phyloP scores from a whole-genome alignment of 83 land plant species.

The Larix sibirica region DNA sequence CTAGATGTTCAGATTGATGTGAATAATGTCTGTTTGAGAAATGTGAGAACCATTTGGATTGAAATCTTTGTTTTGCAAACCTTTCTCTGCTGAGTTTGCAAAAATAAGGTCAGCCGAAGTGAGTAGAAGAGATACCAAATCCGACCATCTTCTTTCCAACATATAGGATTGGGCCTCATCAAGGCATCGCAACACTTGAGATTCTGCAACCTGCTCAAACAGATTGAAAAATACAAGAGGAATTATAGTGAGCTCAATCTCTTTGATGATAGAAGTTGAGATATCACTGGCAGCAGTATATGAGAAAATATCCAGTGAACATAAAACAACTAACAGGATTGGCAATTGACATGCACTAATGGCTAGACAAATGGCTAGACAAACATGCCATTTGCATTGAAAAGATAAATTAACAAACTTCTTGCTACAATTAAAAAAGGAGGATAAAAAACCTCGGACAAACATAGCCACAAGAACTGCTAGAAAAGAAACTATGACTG shows the following conservation, averaged over 20 bases:
- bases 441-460: background rate
- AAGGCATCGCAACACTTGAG: constrained; percentile 61
- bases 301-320: background rate
- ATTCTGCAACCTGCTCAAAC: constrained; percentile 69
- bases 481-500: background rate
- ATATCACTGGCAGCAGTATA: background rate
- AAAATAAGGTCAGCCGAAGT: constrained; percentile 87
- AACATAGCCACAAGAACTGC: background rate
- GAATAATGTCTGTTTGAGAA: background rate
- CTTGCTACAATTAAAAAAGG: background rate
- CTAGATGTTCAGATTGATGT: background rate
- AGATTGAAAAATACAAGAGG: background rate
- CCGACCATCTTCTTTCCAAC: constrained; percentile 68
- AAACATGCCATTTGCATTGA: background rate
- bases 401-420: background rate
- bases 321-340: background rate
- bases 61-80: constrained; percentile 26
- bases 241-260: background rate
- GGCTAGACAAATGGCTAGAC: background rate
- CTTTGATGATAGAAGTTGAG: background rate
- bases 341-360: background rate
- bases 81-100: constrained; percentile 81
- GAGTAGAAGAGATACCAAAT: constrained; percentile 83
- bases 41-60: background rate
- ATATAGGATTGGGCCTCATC: constrained; percentile 75